phyloP scores from a whole-genome alignment of 2,329 filamentous ascomycete genomes.

The Fusarium neocosmosporiellum region DNA sequence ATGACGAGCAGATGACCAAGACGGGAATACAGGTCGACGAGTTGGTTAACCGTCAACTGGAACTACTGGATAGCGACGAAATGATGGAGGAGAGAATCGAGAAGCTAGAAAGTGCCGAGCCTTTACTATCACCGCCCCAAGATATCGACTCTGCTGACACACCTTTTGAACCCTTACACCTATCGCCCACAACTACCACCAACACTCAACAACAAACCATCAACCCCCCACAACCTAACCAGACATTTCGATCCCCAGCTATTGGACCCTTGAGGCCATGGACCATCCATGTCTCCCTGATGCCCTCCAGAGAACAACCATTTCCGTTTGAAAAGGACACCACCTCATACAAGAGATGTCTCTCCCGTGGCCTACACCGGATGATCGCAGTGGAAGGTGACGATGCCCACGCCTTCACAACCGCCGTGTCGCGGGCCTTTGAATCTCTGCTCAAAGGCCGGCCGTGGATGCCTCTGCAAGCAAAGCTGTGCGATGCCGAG shows the following conservation, averaged over 20 bases:
- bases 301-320: conserved; percentile 64
- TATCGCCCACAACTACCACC: conserved; percentile 28
- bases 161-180: conserved; percentile 14
- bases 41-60: conserved; percentile 60
- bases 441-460: conserved; percentile 60
- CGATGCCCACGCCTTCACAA: conserved; percentile 60
- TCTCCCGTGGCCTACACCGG: conserved; percentile 69
- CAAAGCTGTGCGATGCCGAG: conserved; percentile 66
- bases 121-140: conserved; percentile 38
- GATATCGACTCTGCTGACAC: conserved; percentile 27
- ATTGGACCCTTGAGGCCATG: conserved; percentile 53
- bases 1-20: conserved; percentile 55
- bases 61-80: conserved; percentile 62
- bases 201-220: conserved; percentile 7
- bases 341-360: conserved; percentile 68
- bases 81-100: conserved; percentile 67
- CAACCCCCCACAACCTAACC: conserved; percentile 4
- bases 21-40: conserved; percentile 57
- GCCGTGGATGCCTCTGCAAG: conserved; percentile 68
- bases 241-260: conserved; percentile 13
- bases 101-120: conserved; percentile 50
- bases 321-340: conserved; percentile 73
- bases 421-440: conserved; percentile 63
- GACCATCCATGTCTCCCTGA: conserved; percentile 70
- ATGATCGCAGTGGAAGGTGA: conserved; percentile 65